phyloP scores from a whole-genome alignment of 495 filamentous ascomycete species.

The Penicillium maclennaniae region DNA sequence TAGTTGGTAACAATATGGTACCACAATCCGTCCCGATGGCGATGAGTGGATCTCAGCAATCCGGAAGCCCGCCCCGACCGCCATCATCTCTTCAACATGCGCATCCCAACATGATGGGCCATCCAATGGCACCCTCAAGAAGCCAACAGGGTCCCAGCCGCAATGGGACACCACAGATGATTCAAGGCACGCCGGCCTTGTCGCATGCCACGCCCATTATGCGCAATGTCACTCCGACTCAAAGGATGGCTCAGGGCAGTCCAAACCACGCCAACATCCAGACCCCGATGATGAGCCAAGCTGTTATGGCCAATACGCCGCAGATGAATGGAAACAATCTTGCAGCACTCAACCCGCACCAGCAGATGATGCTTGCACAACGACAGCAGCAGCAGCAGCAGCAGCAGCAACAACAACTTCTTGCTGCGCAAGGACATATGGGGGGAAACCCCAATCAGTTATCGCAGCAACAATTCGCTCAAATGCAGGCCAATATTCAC shows the following conservation, averaged over 20 bases:
- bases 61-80: conserved; percentile 72
- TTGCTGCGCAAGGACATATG: conserved; percentile 43
- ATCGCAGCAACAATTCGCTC: conserved; percentile 44
- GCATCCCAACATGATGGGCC: conserved; percentile 61
- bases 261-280: conserved; percentile 58
- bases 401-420: conserved; percentile 51
- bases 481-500: conserved; percentile 42
- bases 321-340: conserved; percentile 38
- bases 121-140: conserved; percentile 69
- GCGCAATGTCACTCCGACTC: conserved; percentile 65
- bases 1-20: conserved; percentile 54
- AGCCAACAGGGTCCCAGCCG: conserved; percentile 76
- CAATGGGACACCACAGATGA: conserved; percentile 78
- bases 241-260: conserved; percentile 69
- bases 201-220: conserved; percentile 66
- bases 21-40: conserved; percentile 68
- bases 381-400: conserved; percentile 49
- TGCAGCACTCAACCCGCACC: conserved; percentile 38
- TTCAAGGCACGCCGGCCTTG: conserved; percentile 75
- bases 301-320: conserved; percentile 43
- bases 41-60: conserved; percentile 69
- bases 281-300: conserved; percentile 54
- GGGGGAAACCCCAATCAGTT: conserved; percentile 35
- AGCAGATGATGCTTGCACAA: conserved; percentile 37
- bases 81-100: conserved; percentile 73